Evolutionary conservation across 768 basidiomycete species (phyloP), one percentile per base, ranked within the genome.

Genomic region (Mycena leptocephala): DNA sequence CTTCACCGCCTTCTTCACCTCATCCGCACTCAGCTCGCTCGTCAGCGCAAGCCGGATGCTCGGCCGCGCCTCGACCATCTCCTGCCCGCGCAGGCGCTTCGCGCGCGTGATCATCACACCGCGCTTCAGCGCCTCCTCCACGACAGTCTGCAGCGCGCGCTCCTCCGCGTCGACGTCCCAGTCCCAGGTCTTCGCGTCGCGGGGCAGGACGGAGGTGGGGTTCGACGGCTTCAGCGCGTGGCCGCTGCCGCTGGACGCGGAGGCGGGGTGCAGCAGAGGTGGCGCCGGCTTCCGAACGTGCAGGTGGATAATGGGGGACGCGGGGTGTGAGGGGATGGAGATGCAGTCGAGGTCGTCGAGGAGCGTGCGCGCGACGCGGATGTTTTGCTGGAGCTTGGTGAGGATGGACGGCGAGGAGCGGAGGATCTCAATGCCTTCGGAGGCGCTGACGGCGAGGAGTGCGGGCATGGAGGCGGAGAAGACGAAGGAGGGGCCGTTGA

Each of bases 391-490:
- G 5, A 99, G 92, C 1, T 90, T 86, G 39, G 88, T 86, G 76
- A 98, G 92, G 53, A 97, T 89, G 7, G 93, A 92, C 0, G 96
- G 96, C 1, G 93, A 93, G 73, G 90, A 91, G 55, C 91, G 91
- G 64, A 99, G 88, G 77, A 95, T 92, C 80, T 92, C 91, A 84
- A 99, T 95, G 8, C 93, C 96, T 80, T 96, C 94, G 0, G 96
- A 97, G 2, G 93, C 96, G 78, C 94, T 92, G 77, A 97, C 97
- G 24, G 96, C 93, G 46, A 99, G 93, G 53, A 97, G 90, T 3
- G 96, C 92, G 0, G 98, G 98, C 87, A 98, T 93, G 3, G 98
- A 93, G 22, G 98, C 98, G 1, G 98, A 98, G 88, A 97, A 99
- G 74, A 99, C 97, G 83, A 96, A 98, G 0, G 97, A 93, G 5